Evolutionary conservation across 495 filamentous ascomycete genomes (phyloP).

Genomic region (Endocarpon pusillum): DNA sequence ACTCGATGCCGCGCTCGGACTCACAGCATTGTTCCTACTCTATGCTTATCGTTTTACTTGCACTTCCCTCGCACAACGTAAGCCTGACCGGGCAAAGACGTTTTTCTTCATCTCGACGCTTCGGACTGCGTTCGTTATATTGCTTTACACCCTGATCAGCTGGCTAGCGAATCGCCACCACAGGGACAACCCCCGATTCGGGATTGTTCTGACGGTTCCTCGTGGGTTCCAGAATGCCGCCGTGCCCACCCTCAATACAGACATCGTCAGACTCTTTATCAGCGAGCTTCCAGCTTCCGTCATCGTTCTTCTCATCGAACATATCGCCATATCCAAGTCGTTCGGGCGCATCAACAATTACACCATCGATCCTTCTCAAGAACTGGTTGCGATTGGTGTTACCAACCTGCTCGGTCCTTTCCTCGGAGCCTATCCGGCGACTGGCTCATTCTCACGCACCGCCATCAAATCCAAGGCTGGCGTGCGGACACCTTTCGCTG

Average conservation of each 20-base stretch:
- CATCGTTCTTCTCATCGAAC: constrained; percentile 89
- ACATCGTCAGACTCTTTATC: constrained; percentile 44
- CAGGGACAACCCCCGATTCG: constrained; percentile 33
- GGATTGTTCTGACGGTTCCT: constrained; percentile 60
- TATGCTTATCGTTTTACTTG: constrained; percentile 64
- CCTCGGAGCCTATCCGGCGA: constrained; percentile 84
- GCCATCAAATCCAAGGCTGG: constrained; percentile 98
- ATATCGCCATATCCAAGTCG: constrained; percentile 95
- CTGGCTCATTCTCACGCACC: constrained; percentile 91
- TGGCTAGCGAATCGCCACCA: constrained; percentile 58
- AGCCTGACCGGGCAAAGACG: constrained; percentile 49
- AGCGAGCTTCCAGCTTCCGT: constrained; percentile 58
- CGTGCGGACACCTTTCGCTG: constrained; percentile 82
- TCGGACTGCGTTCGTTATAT: constrained; percentile 78
- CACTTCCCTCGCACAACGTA: constrained; percentile 47
- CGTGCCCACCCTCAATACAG: constrained; percentile 51
- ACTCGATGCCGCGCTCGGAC: constrained; percentile 75
- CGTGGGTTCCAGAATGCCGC: constrained; percentile 65
- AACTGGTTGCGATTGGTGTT: constrained; percentile 88
- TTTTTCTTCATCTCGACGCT: constrained; percentile 86
- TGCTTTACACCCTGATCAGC: constrained; percentile 87
- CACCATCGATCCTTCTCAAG: constrained; percentile 92
- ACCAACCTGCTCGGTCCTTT: constrained; percentile 87
- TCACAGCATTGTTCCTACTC: constrained; percentile 66
- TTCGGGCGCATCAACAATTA: constrained; percentile 97